These are phyloP conservation scores for Aspergillus indologenus DNA, from an alignment of 495 filamentous ascomycete genomes.

Conservation along the genomic window DNA sequence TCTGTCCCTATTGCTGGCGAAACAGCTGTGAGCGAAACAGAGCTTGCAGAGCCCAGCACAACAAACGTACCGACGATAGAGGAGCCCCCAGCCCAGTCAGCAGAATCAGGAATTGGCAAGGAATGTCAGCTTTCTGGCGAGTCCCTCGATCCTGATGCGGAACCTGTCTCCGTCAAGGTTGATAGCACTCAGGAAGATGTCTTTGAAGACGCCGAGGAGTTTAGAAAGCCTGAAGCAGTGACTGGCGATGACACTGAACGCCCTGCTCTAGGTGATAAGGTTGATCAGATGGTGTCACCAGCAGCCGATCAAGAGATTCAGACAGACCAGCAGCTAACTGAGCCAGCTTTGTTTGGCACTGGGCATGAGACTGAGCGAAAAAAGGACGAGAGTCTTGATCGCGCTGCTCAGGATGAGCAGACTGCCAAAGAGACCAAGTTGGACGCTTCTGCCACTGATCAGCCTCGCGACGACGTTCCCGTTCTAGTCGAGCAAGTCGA, in stretches of 20 bases:
- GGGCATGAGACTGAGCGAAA: neutral
- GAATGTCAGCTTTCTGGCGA: neutral
- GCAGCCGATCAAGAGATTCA: neutral
- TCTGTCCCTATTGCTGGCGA: neutral
- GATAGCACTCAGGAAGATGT: slow-evolving; percentile 3
- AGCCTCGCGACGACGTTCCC: neutral
- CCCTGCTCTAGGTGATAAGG: neutral
- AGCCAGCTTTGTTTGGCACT: neutral
- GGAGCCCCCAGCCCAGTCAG: neutral
- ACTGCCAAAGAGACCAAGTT: neutral
- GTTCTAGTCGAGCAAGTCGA: neutral
- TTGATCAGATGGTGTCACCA: neutral
- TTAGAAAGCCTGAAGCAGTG: neutral
- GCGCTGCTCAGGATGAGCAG: neutral
- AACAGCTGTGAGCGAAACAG: too few relatives aligned
- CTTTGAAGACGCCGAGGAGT: slow-evolving; percentile 3
- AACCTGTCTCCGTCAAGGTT: neutral
- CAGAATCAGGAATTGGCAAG: neutral
- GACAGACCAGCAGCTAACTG: neutral
- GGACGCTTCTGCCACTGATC: neutral
- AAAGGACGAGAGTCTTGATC: neutral
- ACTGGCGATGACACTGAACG: neutral
- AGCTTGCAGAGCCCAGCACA: neutral
- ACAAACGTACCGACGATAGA: neutral
- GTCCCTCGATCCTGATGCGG: neutral